Percentiles rank a stretch among this genome's conserved stretches.
Evolutionary conservation across 2,329 filamentous ascomycete genomes (phyloP).

Genomic region (Sporothrix curviconia): DNA sequence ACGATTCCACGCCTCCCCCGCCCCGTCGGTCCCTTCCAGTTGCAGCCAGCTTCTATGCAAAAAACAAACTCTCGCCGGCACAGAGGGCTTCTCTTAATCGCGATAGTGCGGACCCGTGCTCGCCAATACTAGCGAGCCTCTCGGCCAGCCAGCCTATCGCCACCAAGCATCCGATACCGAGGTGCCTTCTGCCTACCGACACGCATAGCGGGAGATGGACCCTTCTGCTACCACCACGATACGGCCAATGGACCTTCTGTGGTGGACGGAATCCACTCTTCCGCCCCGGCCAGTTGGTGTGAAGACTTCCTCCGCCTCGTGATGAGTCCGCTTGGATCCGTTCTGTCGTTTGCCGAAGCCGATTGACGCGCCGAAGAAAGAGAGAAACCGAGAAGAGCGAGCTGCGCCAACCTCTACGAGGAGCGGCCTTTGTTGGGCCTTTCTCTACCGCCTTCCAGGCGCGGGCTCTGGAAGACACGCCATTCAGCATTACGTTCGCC

Average conservation of each 20-base stretch:
- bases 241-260: background rate
- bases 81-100: too few species aligned
- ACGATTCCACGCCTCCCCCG: slow-evolving; percentile 94
- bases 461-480: slow-evolving; percentile 24
- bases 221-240: slow-evolving; percentile 36
- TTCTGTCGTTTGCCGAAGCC: slow-evolving; percentile 86
- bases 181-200: too few species aligned
- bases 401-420: slow-evolving; percentile 40
- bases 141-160: slow-evolving; percentile 42
- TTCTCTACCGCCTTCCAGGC: slow-evolving; percentile 44
- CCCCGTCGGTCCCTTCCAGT: slow-evolving; percentile 80
- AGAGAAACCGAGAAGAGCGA: slow-evolving; percentile 50
- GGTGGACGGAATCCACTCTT: slow-evolving; percentile 21
- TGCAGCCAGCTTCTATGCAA: slow-evolving; percentile 81
- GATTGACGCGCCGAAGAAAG: slow-evolving; percentile 70
- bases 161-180: slow-evolving; percentile 47
- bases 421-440: slow-evolving; percentile 33
- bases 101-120: too few species aligned
- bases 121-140: too few species aligned
- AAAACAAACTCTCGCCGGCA: slow-evolving; percentile 60
- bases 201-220: too few species aligned
- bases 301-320: slow-evolving; percentile 26
- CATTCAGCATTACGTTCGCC: slow-evolving; percentile 10
- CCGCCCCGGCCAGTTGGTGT: slow-evolving; percentile 15
- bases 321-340: slow-evolving; percentile 76